phyloP scores from a whole-genome alignment of 2,329 filamentous ascomycete genomes.

The Alternaria burnsii region DNA sequence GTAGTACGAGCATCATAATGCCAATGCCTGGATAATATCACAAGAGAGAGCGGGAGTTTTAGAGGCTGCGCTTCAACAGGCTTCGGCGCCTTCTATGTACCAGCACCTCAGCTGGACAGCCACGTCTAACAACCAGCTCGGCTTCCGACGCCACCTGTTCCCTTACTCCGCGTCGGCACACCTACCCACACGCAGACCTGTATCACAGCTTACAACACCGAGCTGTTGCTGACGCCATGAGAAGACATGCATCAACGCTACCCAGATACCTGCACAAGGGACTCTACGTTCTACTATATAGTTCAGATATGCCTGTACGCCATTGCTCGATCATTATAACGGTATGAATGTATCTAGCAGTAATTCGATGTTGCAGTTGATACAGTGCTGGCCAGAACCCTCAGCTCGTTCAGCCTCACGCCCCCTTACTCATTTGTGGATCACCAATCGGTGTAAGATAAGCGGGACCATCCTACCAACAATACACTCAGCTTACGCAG shows the following conservation, averaged over 20 bases:
- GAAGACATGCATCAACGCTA: not conserved
- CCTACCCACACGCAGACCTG: not conserved
- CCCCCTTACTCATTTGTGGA: not conserved
- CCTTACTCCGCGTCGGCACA: not conserved
- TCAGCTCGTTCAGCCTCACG: conserved; percentile 3
- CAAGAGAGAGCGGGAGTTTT: not conserved
- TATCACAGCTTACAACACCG: not conserved
- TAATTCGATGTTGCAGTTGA: not conserved
- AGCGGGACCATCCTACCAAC: not conserved
- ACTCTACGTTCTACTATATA: not conserved
- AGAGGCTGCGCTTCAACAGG: not conserved
- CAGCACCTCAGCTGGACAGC: not conserved
- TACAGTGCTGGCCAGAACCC: not conserved
- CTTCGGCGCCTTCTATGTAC: not conserved
- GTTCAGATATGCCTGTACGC: not conserved
- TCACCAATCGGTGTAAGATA: not conserved
- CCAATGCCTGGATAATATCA: not conserved
- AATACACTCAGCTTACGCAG: not conserved
- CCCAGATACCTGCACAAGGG: not conserved
- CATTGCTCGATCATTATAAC: not conserved
- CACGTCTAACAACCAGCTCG: not conserved
- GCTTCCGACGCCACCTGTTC: not conserved
- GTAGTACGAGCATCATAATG: not conserved
- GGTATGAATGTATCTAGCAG: not conserved
- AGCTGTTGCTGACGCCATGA: not conserved